phyloP scores from a whole-genome alignment of 768 basidiomycete genomes.

The Asterophora lycoperdoides region DNA sequence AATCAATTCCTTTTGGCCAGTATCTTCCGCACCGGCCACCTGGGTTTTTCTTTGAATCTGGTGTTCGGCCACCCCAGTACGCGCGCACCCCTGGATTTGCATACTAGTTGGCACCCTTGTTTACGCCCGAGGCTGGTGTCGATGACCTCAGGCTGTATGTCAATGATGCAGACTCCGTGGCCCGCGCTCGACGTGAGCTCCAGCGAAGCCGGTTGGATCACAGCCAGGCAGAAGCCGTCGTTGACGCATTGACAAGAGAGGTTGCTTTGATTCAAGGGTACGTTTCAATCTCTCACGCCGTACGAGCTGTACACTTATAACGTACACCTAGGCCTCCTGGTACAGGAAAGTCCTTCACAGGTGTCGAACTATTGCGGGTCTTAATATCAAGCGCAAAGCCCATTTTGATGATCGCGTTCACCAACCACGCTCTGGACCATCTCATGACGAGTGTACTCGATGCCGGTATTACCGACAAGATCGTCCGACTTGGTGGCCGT shows the following conservation, averaged over 20 bases:
- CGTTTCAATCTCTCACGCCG: not conserved
- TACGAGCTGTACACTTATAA: not conserved
- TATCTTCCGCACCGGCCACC: conserved; percentile 44
- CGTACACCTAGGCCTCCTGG: conserved; percentile 57
- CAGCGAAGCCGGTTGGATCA: conserved; percentile 55
- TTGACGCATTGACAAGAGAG: conserved; percentile 57
- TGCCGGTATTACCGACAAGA: conserved; percentile 52
- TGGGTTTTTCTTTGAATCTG: conserved; percentile 28
- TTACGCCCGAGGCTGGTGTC: conserved; percentile 36
- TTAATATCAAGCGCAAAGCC: conserved; percentile 49
- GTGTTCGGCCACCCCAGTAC: conserved; percentile 52
- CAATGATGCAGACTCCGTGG: conserved; percentile 40
- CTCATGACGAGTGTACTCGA: conserved; percentile 64
- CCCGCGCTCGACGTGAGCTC: conserved; percentile 43
- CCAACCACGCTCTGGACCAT: conserved; percentile 79
- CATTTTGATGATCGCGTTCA: conserved; percentile 57
- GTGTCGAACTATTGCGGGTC: conserved; percentile 64
- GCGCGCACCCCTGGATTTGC: conserved; percentile 49
- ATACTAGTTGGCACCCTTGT: conserved; percentile 54
- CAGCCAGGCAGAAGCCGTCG: conserved; percentile 67
- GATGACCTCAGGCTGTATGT: conserved; percentile 38
- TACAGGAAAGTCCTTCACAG: conserved; percentile 74
- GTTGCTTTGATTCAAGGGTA: conserved; percentile 72
- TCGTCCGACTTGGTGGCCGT: conserved; percentile 69
- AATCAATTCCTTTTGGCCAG: conserved; percentile 52